These are phyloP conservation scores for Rhizopogon parksii DNA, from an alignment of 1,284 basidiomycete species.

Conservation along the genomic window DNA sequence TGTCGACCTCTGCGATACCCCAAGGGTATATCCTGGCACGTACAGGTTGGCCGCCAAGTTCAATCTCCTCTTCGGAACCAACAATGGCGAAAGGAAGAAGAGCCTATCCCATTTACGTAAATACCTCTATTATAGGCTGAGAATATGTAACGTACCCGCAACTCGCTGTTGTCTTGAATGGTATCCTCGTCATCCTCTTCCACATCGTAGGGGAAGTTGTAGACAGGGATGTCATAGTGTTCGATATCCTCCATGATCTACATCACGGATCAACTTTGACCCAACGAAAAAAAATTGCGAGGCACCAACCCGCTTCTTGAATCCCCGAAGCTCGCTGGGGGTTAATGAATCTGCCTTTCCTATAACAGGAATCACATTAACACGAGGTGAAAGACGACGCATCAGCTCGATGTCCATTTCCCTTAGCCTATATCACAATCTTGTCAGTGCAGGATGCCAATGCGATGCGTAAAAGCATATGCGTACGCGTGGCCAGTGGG, in stretches of 20 bases:
- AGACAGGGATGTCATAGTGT: conserved; percentile 96
- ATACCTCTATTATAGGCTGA: background rate
- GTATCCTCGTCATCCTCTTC: conserved; percentile 99
- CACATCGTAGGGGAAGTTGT: conserved; percentile 99
- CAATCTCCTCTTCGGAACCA: conserved; percentile 95
- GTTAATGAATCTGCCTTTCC: conserved; percentile 97
- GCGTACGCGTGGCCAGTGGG: conserved; percentile 77
- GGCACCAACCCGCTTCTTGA: conserved; percentile 86
- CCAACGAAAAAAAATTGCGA: conserved; percentile 6
- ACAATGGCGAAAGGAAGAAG: conserved; percentile 96
- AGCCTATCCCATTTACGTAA: conserved; percentile 38
- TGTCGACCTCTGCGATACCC: conserved; percentile 98
- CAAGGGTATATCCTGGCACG: conserved; percentile 95
- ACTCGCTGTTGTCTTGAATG: conserved; percentile 94
- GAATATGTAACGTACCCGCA: conserved; percentile 51
- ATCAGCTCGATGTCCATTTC: conserved; percentile 99
- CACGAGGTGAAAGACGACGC: conserved; percentile 91
- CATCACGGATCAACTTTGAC: conserved; percentile 6
- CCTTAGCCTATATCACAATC: conserved; percentile 55
- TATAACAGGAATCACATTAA: conserved; percentile 98
- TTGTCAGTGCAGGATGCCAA: conserved; percentile 1
- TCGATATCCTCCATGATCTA: conserved; percentile 99
- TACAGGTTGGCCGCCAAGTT: conserved; percentile 86
- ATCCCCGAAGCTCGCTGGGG: conserved; percentile 82
- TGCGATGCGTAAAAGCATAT: background rate